phyloP scores from a whole-genome alignment of 2,329 filamentous ascomycete species.

The Cadophora malorum region DNA sequence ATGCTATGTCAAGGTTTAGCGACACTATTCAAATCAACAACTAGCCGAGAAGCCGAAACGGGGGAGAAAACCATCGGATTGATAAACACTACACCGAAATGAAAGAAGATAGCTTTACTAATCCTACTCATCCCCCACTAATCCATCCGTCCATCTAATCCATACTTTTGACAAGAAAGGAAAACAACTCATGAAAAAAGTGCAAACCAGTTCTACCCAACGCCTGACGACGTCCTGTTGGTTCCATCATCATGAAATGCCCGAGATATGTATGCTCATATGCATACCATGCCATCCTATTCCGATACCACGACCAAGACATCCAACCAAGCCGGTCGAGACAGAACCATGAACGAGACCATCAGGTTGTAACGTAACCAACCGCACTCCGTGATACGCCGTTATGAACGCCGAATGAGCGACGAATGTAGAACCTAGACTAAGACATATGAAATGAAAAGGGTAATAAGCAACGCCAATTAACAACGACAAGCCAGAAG shows the following conservation, averaged over 20 bases:
- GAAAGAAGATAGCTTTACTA: background rate
- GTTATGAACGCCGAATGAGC: background rate
- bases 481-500: background rate
- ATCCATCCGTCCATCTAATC: background rate
- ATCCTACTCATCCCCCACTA: background rate
- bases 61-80: background rate
- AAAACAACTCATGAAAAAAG: background rate
- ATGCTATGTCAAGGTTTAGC: background rate
- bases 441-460: background rate
- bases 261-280: constrained; percentile 9
- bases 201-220: constrained; percentile 1
- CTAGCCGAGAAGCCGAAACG: background rate
- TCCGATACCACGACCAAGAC: background rate
- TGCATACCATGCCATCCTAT: constrained; percentile 9
- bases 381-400: background rate
- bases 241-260: constrained; percentile 20
- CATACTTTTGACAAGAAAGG: background rate
- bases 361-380: background rate
- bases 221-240: constrained; percentile 12
- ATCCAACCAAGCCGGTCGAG: background rate
- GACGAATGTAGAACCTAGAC: background rate
- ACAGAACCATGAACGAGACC: background rate
- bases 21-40: background rate
- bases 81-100: background rate
- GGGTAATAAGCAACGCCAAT: background rate